Conservation (phyloP, 1,139 yeast species). For the Protomyces arabidopsidicola region DNA sequence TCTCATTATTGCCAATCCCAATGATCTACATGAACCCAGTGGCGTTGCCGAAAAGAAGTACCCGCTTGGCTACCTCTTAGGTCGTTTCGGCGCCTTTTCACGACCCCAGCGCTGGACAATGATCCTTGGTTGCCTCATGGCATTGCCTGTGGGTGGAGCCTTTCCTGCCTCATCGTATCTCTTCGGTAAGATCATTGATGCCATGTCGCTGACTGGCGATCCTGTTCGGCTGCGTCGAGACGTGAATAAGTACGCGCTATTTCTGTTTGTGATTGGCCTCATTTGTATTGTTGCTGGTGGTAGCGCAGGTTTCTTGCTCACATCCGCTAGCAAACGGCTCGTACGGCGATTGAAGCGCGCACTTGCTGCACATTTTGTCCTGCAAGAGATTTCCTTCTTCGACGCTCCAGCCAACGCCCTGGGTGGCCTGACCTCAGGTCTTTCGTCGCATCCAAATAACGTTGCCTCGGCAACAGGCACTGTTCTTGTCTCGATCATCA, state of each 20-base stretch:
- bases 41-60: slow-evolving; percentile 5
- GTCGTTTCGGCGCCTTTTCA: neutral
- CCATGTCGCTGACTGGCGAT: slow-evolving; percentile 13
- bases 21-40: slow-evolving; percentile 5
- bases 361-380: slow-evolving; percentile 49
- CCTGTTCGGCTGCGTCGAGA: slow-evolving; percentile 31
- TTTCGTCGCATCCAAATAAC: slow-evolving; percentile 55
- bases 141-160: slow-evolving; percentile 17
- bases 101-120: slow-evolving; percentile 8
- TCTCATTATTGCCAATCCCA: slow-evolving; percentile 18
- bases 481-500: slow-evolving; percentile 33
- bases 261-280: slow-evolving; percentile 43
- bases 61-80: neutral
- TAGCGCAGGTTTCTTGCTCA: slow-evolving; percentile 38
- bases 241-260: slow-evolving; percentile 41
- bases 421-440: slow-evolving; percentile 52
- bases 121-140: slow-evolving; percentile 1
- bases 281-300: slow-evolving; percentile 38
- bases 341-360: slow-evolving; percentile 49
- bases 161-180: slow-evolving; percentile 17
- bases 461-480: slow-evolving; percentile 49
- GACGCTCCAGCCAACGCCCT: slow-evolving; percentile 53
- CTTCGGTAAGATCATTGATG: slow-evolving; percentile 5
- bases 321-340: slow-evolving; percentile 42
- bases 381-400: slow-evolving; percentile 52